Evolutionary conservation across 2,329 filamentous ascomycete species (phyloP).

Genomic region (Lecanoromycetidae sp.): DNA sequence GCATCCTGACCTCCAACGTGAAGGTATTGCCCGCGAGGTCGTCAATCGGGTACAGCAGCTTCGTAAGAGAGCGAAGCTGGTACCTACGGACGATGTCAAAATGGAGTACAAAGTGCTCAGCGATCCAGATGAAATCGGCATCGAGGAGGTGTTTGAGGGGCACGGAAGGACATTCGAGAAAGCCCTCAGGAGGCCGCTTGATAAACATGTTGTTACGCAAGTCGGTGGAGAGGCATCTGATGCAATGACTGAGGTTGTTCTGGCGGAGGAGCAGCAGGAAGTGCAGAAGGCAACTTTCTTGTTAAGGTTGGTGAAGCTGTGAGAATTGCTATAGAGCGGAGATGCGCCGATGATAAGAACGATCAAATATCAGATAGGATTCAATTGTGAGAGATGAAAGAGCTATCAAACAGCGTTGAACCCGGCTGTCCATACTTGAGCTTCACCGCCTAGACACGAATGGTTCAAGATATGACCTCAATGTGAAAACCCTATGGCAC

Average conservation of each 20-base stretch:
- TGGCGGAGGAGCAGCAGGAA: slow-evolving; percentile 74
- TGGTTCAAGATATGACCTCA: too few relatives aligned
- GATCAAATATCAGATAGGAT: not conserved
- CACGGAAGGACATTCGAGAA: slow-evolving; percentile 62
- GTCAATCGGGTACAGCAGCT: slow-evolving; percentile 86
- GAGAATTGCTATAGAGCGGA: slow-evolving; percentile 17
- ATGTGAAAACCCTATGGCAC: too few relatives aligned
- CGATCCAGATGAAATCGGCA: slow-evolving; percentile 64
- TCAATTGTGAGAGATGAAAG: not conserved
- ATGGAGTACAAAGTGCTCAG: slow-evolving; percentile 81
- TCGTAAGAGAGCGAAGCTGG: slow-evolving; percentile 83
- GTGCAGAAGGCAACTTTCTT: slow-evolving; percentile 71
- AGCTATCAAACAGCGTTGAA: too few relatives aligned
- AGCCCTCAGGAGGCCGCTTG: slow-evolving; percentile 62
- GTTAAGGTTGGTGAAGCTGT: slow-evolving; percentile 64
- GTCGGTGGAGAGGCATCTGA: slow-evolving; percentile 46
- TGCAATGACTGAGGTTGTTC: slow-evolving; percentile 46
- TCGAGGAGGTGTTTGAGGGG: slow-evolving; percentile 56
- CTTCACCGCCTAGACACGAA: too few relatives aligned
- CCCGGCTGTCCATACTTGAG: too few relatives aligned
- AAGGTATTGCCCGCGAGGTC: slow-evolving; percentile 82
- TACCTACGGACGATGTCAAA: slow-evolving; percentile 84
- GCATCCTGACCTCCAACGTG: slow-evolving; percentile 74
- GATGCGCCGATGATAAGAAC: not conserved
- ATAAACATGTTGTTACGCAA: slow-evolving; percentile 52